These are phyloP conservation scores for peach (Prunus persica) DNA, from an alignment of 306 rosid species.

Conservation along the genomic window DNA sequence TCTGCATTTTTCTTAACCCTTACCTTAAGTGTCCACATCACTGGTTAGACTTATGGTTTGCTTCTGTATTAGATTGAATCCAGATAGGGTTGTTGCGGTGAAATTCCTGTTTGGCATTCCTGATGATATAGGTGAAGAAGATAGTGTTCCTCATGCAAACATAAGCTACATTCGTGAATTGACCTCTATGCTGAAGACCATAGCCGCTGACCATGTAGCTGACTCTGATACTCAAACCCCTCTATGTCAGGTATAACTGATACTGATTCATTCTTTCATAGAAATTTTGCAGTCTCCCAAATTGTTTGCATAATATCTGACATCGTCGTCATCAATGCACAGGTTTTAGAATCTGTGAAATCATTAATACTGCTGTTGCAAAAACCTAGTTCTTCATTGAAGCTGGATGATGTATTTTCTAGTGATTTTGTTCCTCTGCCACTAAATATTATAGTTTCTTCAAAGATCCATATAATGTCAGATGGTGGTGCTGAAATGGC, in stretches of 20 bases:
- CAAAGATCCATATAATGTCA: conserved; percentile 47
- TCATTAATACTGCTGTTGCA: conserved; percentile 62
- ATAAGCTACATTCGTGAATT: conserved; percentile 55
- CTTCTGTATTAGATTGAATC: conserved; percentile 62
- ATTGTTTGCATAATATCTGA: conserved; percentile 25
- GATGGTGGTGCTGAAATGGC: conserved; percentile 55
- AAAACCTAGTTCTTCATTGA: conserved; percentile 49
- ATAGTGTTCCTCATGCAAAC: conserved; percentile 61
- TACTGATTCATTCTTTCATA: conserved; percentile 12
- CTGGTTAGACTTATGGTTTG: conserved; percentile 36
- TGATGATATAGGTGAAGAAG: conserved; percentile 47
- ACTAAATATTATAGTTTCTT: conserved; percentile 37
- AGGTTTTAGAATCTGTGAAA: conserved; percentile 66
- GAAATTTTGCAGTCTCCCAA: conserved; percentile 3
- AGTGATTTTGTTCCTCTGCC: conserved; percentile 34
- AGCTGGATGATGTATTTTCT: conserved; percentile 39
- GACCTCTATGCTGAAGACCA: conserved; percentile 43
- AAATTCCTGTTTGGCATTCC: conserved; percentile 79
- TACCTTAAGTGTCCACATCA: background rate
- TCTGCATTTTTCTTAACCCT: background rate
- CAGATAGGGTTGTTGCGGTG: conserved; percentile 63
- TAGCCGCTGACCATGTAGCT: conserved; percentile 43
- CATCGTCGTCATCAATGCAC: conserved; percentile 29
- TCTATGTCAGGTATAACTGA: conserved; percentile 52
- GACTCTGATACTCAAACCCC: conserved; percentile 47